Evolutionary conservation across 106 monocot genomes (phyloP), one percentile per base, ranked within the genome.

Genomic region (Dioscorea zingiberensis): DNA sequence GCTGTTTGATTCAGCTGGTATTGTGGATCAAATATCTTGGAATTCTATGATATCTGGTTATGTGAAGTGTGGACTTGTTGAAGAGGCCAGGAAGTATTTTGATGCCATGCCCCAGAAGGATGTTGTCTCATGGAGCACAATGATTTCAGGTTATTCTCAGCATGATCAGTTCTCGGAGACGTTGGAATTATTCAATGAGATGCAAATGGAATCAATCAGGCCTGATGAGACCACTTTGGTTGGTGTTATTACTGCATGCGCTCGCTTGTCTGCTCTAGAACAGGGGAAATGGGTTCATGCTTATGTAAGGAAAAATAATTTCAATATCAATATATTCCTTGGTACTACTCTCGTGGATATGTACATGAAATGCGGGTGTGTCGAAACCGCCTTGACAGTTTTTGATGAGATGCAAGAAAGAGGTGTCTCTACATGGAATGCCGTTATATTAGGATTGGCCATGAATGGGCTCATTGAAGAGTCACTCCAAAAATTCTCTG

Each of bases 281-380:
- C 86, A 86, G 74, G 98, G 93, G 0, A 93, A 71, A 65, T 93
- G 77, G 80, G 65, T 98, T 60, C 98, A 98, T 74, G 58, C 73
- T 21, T 89, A 93, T 65, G 72, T 86, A 58, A 76, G 22, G 60
- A 80, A 76, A 38, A 76, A 79, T 28, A 22, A 32, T 11, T 73
- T 58, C 61, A 30, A 9, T 6, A 29, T 82, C 7, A 80, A 86
- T 67, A 56, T 73, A 44, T 80, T 86, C 60, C 79, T 93, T 11
- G 83, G 93, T 12, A 98, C 92, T 13, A 67, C 85, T 49, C 69
- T 98, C 15, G 54, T 98, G n/a, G 86, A 93, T 58, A 98, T 91
- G 91, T 97, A 98, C 74, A 92, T 98, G 97, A 98, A 98, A 77
- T 98, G 76, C 63, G 93, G 97, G 13, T 82, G 80, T 46, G 68